Percentiles rank a stretch among this genome's conserved stretches.
Conservation (phyloP, 2,329 filamentous ascomycete genomes). For the Aschersonia sp. region DNA sequence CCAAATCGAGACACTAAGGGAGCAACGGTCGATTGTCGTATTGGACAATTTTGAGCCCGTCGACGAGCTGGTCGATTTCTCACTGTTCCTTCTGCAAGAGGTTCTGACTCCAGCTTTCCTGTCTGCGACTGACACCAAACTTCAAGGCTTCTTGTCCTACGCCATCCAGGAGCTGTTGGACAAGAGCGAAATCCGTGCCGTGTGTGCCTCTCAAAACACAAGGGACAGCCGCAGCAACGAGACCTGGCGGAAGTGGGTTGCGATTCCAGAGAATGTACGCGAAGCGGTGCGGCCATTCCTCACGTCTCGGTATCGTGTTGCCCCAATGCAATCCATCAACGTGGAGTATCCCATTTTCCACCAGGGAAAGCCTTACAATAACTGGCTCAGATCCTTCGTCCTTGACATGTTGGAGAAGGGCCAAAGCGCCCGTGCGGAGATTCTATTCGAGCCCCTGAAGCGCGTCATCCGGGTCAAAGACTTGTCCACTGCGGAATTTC, state of each 20-base stretch:
- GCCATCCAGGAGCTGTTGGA: constrained; percentile 86
- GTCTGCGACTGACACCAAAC: constrained; percentile 72
- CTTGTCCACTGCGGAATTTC: constrained; percentile 69
- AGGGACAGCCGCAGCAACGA: constrained; percentile 32
- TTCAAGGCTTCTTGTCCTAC: constrained; percentile 85
- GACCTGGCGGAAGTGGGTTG: constrained; percentile 60
- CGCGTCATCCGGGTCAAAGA: constrained; percentile 79
- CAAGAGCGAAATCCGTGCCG: constrained; percentile 56
- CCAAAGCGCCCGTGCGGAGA: constrained; percentile 56
- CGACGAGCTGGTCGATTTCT: constrained; percentile 72
- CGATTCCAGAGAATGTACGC: constrained; percentile 61
- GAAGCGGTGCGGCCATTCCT: constrained; percentile 82
- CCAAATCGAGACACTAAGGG: constrained; percentile 64
- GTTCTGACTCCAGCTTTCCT: constrained; percentile 85
- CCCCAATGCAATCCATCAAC: constrained; percentile 38
- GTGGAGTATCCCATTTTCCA: constrained; percentile 68
- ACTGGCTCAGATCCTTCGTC: constrained; percentile 71
- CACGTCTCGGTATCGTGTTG: constrained; percentile 67
- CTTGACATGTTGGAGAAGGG: constrained; percentile 69
- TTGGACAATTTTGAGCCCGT: constrained; percentile 70
- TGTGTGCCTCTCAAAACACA: constrained; percentile 24
- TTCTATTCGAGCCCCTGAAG: constrained; percentile 69
- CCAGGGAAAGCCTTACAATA: constrained; percentile 50
- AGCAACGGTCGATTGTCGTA: constrained; percentile 72
- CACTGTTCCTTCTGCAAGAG: constrained; percentile 70